Evolutionary conservation across 139 green algal species (phyloP).

Genomic region (Tetraselmis chui): DNA sequence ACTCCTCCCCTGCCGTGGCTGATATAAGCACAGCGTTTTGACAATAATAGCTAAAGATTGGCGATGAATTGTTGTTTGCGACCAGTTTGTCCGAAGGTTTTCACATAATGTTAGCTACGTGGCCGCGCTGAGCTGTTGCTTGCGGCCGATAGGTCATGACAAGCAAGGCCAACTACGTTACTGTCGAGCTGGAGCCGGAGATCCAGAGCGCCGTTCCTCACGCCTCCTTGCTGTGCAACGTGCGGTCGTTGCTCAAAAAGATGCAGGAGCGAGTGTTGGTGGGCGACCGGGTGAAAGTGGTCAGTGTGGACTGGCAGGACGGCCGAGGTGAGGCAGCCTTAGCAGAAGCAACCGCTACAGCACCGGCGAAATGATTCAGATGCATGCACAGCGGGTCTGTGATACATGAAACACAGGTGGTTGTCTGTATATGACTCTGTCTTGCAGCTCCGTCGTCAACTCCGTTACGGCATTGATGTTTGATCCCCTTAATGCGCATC

Average conservation of each 20-base stretch:
- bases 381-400: too few relatives aligned
- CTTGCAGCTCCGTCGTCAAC: background rate
- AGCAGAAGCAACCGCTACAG: too few relatives aligned
- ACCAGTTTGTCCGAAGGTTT: too few relatives aligned
- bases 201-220: constrained; percentile 1
- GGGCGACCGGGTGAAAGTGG: constrained; percentile 72
- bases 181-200: constrained; percentile 39
- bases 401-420: too few relatives aligned
- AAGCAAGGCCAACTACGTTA: constrained; percentile 74
- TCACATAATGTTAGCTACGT: too few relatives aligned
- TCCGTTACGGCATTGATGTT: background rate
- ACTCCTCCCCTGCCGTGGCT: too few relatives aligned
- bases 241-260: constrained; percentile 85
- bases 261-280: constrained; percentile 80
- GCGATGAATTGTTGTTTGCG: too few relatives aligned
- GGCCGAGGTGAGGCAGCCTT: constrained; percentile 37
- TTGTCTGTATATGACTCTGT: background rate
- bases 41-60: too few relatives aligned
- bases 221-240: constrained; percentile 74
- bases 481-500: background rate
- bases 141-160: constrained; percentile 55
- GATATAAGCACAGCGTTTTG: too few relatives aligned
- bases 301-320: constrained; percentile 74
- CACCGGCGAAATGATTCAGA: too few relatives aligned
- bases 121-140: too few relatives aligned